Evolutionary conservation across 1,139 yeast species (phyloP), one percentile per base, ranked within the genome.

Genomic region (Sugiyamaella japonica): DNA sequence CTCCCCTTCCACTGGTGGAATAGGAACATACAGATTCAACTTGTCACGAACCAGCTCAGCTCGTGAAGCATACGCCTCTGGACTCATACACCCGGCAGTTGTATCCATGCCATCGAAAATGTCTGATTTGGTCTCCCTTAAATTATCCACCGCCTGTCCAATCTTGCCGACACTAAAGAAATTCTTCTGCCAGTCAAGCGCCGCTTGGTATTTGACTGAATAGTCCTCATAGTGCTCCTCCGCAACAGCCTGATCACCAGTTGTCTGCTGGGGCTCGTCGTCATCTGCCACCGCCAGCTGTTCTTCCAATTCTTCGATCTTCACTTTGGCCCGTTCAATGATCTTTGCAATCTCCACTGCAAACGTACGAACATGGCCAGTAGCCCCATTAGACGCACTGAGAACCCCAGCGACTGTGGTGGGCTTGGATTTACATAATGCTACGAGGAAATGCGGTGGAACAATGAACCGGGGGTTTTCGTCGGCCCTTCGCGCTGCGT

Each of bases 381-480:
- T 78, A 37, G 78, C 75, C 55, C 72, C 77, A 55, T 73, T 78
- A n/a, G 79, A 78, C 16, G 75, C 77, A 32, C 78, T 74, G 40
- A 86, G 68, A 2, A 89, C 81, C n/a, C 82, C 84, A 15, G 76
- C 73, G 0, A 80, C 72, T 56, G 79, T 84, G 0, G 80, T 77
- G 1, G 96, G 95, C 44, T 76, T 73, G 10, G 76, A 64, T 10
- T 79, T 74, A 3, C 85, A 83, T 51, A 93, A 71, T 0, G 85
- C 78, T 0, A 86, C 85, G 50, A 93, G 68, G 8, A 86, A 70
- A 64, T 86, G 95, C 66, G 89, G 90, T 3, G 96, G 83, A 93
- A 91, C 85, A 7, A 93, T 75, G 64, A 75, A 93, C 59, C 96
- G 76, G 1, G 86, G 83, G 1, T 96, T 87, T 69, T 95, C 99